Percentiles rank a stretch among this genome's conserved stretches.
These are phyloP conservation scores for Climacium dendroides DNA, from an alignment of 225 moss, liverwort and hornwort species.

Conservation along the genomic window DNA sequence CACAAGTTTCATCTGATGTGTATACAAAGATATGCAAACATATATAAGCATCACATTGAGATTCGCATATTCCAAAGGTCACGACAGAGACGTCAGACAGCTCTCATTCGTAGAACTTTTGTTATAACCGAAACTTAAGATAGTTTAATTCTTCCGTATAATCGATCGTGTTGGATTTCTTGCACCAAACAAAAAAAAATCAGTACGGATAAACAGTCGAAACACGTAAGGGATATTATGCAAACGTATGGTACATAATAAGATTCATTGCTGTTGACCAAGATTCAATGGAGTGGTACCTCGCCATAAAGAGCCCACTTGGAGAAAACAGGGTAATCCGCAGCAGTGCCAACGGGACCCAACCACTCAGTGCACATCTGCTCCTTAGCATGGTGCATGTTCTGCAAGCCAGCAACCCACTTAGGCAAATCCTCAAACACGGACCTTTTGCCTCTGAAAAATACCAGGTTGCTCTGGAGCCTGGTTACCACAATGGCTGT, in stretches of 20 bases:
- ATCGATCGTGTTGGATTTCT: background rate
- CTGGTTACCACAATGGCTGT: conserved; percentile 97
- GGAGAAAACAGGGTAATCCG: conserved; percentile 96
- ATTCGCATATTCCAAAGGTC: background rate
- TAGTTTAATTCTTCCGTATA: background rate
- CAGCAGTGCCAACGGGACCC: conserved; percentile 93
- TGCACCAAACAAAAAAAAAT: background rate
- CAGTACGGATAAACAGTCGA: background rate
- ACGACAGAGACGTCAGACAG: background rate
- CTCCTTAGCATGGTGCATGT: conserved; percentile 85
- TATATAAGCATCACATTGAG: background rate
- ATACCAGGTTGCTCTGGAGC: conserved; percentile 59
- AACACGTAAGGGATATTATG: background rate
- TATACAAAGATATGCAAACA: background rate
- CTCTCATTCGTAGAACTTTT: background rate
- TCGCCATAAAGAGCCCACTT: conserved; percentile 99
- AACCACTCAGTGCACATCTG: conserved; percentile 96
- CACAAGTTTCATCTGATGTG: background rate
- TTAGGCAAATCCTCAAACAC: conserved; percentile 68
- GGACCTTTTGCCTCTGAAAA: conserved; percentile 68
- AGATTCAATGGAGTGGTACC: conserved; percentile 25
- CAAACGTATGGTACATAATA: background rate
- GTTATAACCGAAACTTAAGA: background rate
- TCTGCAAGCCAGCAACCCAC: conserved; percentile 80
- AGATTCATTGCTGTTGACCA: background rate